Evolutionary conservation across 352 stramenopile genomes (phyloP).

Genomic region (Phytophthora aleatoria): DNA sequence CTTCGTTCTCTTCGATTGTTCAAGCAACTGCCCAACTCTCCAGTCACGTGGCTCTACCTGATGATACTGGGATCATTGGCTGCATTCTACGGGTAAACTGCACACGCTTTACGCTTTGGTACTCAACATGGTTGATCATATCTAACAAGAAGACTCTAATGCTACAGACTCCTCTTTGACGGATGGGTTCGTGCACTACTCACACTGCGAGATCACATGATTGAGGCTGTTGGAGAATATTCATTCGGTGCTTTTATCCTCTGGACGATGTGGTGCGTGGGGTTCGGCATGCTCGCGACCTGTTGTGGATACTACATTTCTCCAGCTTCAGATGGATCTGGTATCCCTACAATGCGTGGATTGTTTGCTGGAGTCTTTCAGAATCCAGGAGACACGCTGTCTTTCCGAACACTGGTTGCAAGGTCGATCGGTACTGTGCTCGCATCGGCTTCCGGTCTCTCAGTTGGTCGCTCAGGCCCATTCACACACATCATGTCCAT

Average conservation of each 20-base stretch:
- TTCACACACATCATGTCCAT: constrained; percentile 80
- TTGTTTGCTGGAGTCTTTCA: constrained; percentile 79
- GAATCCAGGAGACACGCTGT: constrained; percentile 69
- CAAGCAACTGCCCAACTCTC: constrained; percentile 83
- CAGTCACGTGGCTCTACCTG: constrained; percentile 82
- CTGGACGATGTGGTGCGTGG: constrained; percentile 70
- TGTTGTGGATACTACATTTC: constrained; percentile 61
- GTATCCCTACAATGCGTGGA: constrained; percentile 75
- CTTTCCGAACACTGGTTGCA: constrained; percentile 65
- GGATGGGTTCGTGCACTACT: constrained; percentile 66
- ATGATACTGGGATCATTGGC: constrained; percentile 59
- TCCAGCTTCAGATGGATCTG: constrained; percentile 65
- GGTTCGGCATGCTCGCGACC: constrained; percentile 55
- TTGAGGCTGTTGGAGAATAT: constrained; percentile 56
- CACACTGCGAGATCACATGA: constrained; percentile 48
- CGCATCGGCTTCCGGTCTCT: constrained; percentile 66
- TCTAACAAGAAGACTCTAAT: too few species aligned
- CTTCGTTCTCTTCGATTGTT: constrained; percentile 64
- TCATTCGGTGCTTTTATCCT: constrained; percentile 66
- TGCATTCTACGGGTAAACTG: constrained; percentile 66
- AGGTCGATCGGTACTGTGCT: constrained; percentile 72
- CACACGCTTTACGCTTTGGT: background rate
- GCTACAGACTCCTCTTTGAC: constrained; percentile 62
- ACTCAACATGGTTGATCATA: background rate
- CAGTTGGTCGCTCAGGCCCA: constrained; percentile 66